Conservation (phyloP, 2,329 filamentous ascomycete genomes). For the Verticillium isaacii region DNA sequence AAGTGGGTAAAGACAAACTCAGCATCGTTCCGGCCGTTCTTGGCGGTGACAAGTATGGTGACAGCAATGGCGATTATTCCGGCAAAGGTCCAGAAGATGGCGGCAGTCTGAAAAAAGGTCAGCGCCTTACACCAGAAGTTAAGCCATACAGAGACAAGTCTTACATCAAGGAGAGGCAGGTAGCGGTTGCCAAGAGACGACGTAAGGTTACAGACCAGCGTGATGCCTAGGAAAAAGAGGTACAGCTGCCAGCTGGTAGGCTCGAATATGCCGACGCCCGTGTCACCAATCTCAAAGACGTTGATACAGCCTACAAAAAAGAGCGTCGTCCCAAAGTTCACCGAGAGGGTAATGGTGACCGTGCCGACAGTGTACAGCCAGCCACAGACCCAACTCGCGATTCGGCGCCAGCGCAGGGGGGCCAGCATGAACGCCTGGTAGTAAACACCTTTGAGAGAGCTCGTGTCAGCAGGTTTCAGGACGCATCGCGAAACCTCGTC, state of each 20-base stretch:
- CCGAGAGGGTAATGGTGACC: conserved; percentile 72
- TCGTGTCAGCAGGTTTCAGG: background rate
- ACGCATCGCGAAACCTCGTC: background rate
- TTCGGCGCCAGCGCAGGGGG: conserved; percentile 51
- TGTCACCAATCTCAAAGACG: conserved; percentile 42
- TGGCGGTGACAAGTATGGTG: conserved; percentile 60
- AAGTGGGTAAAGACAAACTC: conserved; percentile 65
- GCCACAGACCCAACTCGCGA: conserved; percentile 69
- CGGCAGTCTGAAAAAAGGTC: conserved; percentile 49
- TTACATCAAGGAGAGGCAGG: conserved; percentile 65
- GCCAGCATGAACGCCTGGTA: conserved; percentile 76
- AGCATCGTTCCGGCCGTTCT: conserved; percentile 59
- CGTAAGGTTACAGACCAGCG: conserved; percentile 58
- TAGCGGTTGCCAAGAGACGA: conserved; percentile 64
- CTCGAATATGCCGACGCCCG: conserved; percentile 37
- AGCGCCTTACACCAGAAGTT: background rate
- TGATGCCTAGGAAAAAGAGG: conserved; percentile 66
- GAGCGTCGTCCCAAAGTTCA: conserved; percentile 74
- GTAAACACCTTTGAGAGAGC: conserved; percentile 48
- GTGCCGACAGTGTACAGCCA: conserved; percentile 77
- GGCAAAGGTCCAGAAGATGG: conserved; percentile 71
- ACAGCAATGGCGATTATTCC: conserved; percentile 63
- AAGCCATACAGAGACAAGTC: conserved; percentile 16
- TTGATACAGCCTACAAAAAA: conserved; percentile 52
- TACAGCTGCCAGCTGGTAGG: conserved; percentile 61